Conservation (phyloP, 345 rosid genomes). For the Hibiscus mutabilis region DNA sequence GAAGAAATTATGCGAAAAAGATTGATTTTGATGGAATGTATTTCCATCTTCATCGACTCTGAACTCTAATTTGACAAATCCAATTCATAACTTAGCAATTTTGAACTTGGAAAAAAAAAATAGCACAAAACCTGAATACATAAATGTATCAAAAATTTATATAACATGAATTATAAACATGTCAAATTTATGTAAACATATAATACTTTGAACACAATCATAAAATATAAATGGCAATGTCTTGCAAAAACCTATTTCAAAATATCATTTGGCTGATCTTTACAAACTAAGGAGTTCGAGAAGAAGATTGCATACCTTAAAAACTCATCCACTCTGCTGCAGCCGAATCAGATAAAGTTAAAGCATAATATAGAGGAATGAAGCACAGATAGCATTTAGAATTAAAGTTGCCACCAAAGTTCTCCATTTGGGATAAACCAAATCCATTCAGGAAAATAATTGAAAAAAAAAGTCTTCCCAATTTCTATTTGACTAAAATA, state of each 20-base stretch:
- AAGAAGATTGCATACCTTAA: slow-evolving; percentile 52
- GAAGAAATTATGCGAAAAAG: neutral
- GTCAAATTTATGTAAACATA: neutral
- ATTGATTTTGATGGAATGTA: neutral
- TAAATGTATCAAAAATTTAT: neutral
- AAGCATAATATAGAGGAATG: slow-evolving; percentile 20
- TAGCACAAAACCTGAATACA: neutral
- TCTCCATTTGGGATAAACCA: neutral
- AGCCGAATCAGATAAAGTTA: slow-evolving; percentile 26
- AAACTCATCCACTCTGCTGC: slow-evolving; percentile 85
- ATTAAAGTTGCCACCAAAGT: slow-evolving; percentile 21
- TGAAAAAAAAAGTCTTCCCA: neutral
- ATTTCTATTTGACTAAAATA: neutral
- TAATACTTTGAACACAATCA: neutral
- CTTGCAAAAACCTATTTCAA: neutral
- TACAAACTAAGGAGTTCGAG: neutral
- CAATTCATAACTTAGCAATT: neutral
- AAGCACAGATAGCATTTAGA: slow-evolving; percentile 9
- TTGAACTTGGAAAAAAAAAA: neutral
- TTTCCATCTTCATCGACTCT: neutral
- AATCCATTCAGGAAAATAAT: neutral
- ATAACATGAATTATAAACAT: neutral
- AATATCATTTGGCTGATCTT: neutral
- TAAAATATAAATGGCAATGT: neutral
- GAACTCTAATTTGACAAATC: neutral